Base-by-base conservation (phyloP, 306 rosid species). In the Carpinus viminea region DNA sequence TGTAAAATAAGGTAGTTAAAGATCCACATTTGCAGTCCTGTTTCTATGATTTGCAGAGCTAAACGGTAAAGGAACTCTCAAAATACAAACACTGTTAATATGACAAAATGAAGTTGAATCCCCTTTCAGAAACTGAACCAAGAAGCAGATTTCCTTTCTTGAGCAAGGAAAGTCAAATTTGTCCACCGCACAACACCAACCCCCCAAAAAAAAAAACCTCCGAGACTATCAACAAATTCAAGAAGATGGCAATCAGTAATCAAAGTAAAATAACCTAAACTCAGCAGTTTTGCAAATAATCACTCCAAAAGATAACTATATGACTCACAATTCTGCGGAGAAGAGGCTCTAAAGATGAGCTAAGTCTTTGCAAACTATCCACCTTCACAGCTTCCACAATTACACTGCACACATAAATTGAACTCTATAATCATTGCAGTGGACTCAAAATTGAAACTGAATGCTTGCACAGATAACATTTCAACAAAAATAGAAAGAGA, bases 361-460 rank as follows among this genome's bases (percentile, higher is more conserved):
- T 82, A 10, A 91, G 90, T 76, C 94, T 90, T 84, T 93, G 97
- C 90, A 93, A 64, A 83, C 97, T 90, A 85, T 93, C 97, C 56
- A 91, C 93, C 89, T 93, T 93, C 79, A 93, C 74, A 76, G 98
- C 96, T 80, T 93, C 97, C 80, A 93, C 92, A 81, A 93, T 88
- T 36, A 91, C 98, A 84, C 98, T 93, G 86, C 72, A 81, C 72
- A 81, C 15, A 76, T 18, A 51, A 76, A 71, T 76, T 8, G n/a
- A 83, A 81, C 69, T 51, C 47, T 13, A 76, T 68, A 74, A 80
- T 71, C 81, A 82, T 34, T 41, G 74, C 53, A 36, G 72, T 76
- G n/a, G 74, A 74, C 68, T 53, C 70, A 72, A 68, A 74, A 76
- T 62, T 13, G 64, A 57, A 12, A 73, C 56, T 36, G 38, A 79